phyloP scores from a whole-genome alignment of 768 basidiomycete species.

The Panaeolus cyanescens region DNA sequence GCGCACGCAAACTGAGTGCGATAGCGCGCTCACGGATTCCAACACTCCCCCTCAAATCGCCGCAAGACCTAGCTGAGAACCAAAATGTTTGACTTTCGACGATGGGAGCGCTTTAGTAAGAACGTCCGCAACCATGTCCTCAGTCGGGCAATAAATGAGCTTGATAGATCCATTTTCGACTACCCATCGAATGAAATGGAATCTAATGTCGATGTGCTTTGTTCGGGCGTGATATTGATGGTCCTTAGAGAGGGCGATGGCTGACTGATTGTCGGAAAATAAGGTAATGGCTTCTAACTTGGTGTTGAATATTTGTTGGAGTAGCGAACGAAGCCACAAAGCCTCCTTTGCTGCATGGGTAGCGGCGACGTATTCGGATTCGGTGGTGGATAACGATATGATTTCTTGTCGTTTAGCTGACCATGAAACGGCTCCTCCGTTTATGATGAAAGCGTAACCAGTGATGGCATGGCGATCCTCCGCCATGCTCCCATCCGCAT shows the following conservation, averaged over 20 bases:
- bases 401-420: constrained; percentile 28
- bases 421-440: constrained; percentile 32
- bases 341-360: too few species aligned
- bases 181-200: constrained; percentile 11
- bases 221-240: constrained; percentile 14
- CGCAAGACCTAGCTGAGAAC: constrained; percentile 17
- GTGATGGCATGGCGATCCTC: constrained; percentile 28
- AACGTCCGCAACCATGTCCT: not conserved
- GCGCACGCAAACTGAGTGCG: too few species aligned
- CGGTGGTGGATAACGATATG: too few species aligned
- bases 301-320: constrained; percentile 12
- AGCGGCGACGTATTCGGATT: too few species aligned
- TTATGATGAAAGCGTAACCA: constrained; percentile 24
- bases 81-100: constrained; percentile 26
- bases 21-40: too few species aligned
- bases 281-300: constrained; percentile 13
- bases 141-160: too few species aligned
- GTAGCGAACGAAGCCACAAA: constrained; percentile 17
- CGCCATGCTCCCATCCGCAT: constrained; percentile 17
- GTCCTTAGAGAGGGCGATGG: constrained; percentile 1
- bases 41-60: constrained; percentile 27
- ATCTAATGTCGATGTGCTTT: constrained; percentile 13
- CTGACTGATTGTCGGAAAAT: constrained; percentile 23
- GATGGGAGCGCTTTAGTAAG: constrained; percentile 4
- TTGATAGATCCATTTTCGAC: constrained; percentile 12